Evolutionary conservation across 2,329 filamentous ascomycete species (phyloP).

Genomic region (Fusarium poae): DNA sequence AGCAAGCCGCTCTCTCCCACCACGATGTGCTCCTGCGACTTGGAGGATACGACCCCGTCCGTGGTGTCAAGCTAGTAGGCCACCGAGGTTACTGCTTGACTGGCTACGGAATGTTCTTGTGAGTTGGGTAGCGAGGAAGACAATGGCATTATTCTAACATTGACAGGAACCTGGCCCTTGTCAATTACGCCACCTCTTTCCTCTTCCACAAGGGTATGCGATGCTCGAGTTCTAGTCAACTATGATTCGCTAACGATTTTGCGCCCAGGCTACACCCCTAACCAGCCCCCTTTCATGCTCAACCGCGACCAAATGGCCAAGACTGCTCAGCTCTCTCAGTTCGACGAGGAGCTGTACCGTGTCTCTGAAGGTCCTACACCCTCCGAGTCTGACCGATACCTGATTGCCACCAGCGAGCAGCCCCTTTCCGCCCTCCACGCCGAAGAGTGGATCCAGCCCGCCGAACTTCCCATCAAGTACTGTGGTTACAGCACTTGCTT

Average conservation of each 20-base stretch:
- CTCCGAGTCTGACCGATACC: constrained; percentile 87
- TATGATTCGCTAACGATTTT: constrained; percentile 15
- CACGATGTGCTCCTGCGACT: constrained; percentile 92
- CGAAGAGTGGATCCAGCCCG: constrained; percentile 89
- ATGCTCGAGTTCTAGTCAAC: neutral
- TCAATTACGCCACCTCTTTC: constrained; percentile 96
- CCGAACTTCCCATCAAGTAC: constrained; percentile 88
- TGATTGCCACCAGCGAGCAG: constrained; percentile 88
- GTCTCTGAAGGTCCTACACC: constrained; percentile 88
- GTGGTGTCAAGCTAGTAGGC: constrained; percentile 93
- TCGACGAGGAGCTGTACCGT: constrained; percentile 98
- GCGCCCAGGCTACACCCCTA: constrained; percentile 77
- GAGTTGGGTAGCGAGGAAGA: constrained; percentile 10
- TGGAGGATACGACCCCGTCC: constrained; percentile 92
- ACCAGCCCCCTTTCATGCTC: constrained; percentile 95
- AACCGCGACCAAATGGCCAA: constrained; percentile 96
- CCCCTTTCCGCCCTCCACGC: constrained; percentile 93
- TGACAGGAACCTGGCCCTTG: constrained; percentile 80
- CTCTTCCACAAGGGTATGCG: constrained; percentile 59
- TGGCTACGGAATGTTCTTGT: constrained; percentile 86
- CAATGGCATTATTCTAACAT: constrained; percentile 26
- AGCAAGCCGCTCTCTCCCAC: constrained; percentile 85
- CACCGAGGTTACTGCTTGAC: constrained; percentile 95
- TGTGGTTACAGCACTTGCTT: constrained; percentile 92
- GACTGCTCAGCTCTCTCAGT: constrained; percentile 96